Percentiles rank a stretch among this genome's conserved stretches.
phyloP scores from a whole-genome alignment of 345 rosid genomes.

The Ricinus communis region DNA sequence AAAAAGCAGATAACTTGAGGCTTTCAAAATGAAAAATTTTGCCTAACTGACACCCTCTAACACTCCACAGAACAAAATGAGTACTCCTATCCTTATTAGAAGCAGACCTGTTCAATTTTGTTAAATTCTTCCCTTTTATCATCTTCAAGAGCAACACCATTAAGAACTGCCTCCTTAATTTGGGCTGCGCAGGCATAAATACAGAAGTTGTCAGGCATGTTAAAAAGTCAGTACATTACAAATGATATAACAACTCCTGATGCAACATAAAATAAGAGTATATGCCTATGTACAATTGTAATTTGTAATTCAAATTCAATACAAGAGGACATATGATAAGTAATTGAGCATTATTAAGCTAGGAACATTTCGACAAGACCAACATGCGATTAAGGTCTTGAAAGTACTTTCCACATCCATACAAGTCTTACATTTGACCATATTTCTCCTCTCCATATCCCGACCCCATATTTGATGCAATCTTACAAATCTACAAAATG shows the following conservation, averaged over 20 bases:
- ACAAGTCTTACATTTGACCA: not conserved
- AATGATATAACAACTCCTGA: not conserved
- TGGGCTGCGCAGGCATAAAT: conserved; percentile 43
- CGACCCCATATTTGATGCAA: not conserved
- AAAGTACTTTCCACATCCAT: not conserved
- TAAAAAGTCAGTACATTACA: conserved; percentile 16
- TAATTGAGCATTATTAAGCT: not conserved
- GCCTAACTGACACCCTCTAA: not conserved
- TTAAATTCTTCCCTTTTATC: conserved; percentile 78
- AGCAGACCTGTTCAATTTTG: conserved; percentile 80
- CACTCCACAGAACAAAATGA: not conserved
- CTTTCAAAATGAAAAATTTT: not conserved
- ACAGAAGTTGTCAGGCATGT: conserved; percentile 17
- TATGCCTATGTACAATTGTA: not conserved
- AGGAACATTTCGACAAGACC: not conserved
- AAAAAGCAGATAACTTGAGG: not conserved
- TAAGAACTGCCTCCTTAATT: conserved; percentile 85
- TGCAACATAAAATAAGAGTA: not conserved
- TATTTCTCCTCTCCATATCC: not conserved
- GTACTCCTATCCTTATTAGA: not conserved
- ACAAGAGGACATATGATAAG: not conserved
- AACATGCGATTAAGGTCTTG: not conserved
- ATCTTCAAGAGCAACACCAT: conserved; percentile 89
- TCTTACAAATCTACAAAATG: not conserved
- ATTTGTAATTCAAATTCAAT: not conserved